Evolutionary conservation across 176 grass and related monocot genomes (phyloP).

Genomic region (Musa itinerans): DNA sequence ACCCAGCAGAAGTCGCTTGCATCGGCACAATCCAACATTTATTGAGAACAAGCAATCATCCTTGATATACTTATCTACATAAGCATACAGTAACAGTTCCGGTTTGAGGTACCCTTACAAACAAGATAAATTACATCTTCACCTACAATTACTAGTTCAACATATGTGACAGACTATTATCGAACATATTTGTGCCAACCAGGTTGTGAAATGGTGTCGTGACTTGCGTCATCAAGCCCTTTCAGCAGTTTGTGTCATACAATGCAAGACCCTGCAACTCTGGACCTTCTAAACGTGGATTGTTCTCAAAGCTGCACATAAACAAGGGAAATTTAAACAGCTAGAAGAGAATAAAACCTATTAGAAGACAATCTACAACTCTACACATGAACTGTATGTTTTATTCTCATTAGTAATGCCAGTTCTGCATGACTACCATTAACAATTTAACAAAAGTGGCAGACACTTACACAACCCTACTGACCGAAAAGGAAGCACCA

Average conservation of each 20-base stretch:
- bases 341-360: not conserved
- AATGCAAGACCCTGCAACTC: constrained; percentile 61
- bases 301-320: constrained; percentile 74
- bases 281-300: constrained; percentile 85
- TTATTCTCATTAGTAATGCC: too few species aligned
- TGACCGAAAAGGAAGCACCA: too few species aligned
- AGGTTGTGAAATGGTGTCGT: not conserved
- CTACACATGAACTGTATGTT: not conserved
- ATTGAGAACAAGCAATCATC: not conserved
- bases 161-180: not conserved
- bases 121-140: not conserved
- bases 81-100: not conserved
- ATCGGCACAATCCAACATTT: not conserved
- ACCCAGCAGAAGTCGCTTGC: not conserved
- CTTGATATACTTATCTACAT: not conserved
- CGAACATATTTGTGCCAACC: not conserved
- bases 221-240: not conserved
- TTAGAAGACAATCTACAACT: not conserved
- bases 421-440: too few species aligned
- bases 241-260: constrained; percentile 71
- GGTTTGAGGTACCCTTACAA: not conserved
- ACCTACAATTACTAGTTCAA: not conserved
- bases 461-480: too few species aligned
- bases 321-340: not conserved
- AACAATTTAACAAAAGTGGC: too few species aligned